Conservation (phyloP, 1,284 basidiomycete genomes). For the Paramarasmius palmivorus region DNA sequence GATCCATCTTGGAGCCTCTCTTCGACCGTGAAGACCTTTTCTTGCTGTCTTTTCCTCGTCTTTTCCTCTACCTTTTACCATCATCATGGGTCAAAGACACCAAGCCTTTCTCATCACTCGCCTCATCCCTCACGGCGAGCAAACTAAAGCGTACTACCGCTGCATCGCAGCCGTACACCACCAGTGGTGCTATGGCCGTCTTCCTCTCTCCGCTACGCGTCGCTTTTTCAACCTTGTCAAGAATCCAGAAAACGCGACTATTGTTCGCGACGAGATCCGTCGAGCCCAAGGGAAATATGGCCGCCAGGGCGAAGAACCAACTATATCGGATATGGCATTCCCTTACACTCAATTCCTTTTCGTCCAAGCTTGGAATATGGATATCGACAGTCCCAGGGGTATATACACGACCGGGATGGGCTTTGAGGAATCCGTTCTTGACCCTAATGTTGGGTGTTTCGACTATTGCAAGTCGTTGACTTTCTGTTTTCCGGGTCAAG, state of each 20-base stretch:
- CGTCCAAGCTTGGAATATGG: not conserved
- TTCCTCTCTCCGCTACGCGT: slow-evolving; percentile 28
- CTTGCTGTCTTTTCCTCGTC: too few relatives aligned
- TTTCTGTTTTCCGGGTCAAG: not conserved
- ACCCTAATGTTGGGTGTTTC: not conserved
- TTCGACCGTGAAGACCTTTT: too few relatives aligned
- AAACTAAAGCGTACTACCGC: slow-evolving; percentile 26
- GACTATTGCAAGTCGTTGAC: not conserved
- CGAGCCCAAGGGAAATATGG: not conserved
- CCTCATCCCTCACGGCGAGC: slow-evolving; percentile 15
- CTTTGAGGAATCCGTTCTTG: not conserved
- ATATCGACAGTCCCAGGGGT: not conserved
- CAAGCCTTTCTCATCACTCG: slow-evolving; percentile 20
- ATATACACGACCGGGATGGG: not conserved
- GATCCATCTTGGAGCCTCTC: too few relatives aligned
- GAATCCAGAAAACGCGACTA: slow-evolving; percentile 32
- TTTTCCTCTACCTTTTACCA: too few relatives aligned
- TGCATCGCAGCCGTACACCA: slow-evolving; percentile 40
- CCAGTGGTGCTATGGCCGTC: slow-evolving; percentile 36
- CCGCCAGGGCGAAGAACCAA: not conserved
- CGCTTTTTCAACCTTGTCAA: slow-evolving; percentile 35
- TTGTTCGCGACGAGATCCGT: slow-evolving; percentile 30
- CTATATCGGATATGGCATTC: not conserved
- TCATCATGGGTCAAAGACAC: slow-evolving; percentile 20
- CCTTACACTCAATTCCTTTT: not conserved